These are phyloP conservation scores for Teratosphaeria viscida DNA, from an alignment of 2,329 filamentous ascomycete genomes.

Conservation along the genomic window DNA sequence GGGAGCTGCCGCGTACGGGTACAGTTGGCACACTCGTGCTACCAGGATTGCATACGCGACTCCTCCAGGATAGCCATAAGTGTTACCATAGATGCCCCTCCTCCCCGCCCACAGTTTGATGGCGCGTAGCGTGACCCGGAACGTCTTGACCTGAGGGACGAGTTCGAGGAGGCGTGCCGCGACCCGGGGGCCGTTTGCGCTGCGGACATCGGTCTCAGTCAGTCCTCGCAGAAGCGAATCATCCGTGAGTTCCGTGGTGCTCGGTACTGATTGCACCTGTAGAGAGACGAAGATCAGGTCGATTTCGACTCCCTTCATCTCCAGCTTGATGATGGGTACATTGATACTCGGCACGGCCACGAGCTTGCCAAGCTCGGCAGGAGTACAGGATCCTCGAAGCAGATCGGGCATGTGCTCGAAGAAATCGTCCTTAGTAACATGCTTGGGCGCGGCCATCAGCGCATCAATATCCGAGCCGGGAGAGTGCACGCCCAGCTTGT, in stretches of 20 bases:
- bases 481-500: conserved; percentile 83
- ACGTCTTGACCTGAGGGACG: conserved; percentile 82
- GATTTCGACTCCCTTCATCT: conserved; percentile 82
- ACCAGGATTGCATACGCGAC: conserved; percentile 98
- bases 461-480: conserved; percentile 98
- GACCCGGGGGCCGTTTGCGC: conserved; percentile 86
- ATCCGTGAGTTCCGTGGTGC: conserved; percentile 66
- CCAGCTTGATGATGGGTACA: conserved; percentile 95
- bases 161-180: conserved; percentile 84
- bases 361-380: conserved; percentile 73
- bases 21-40: conserved; percentile 88
- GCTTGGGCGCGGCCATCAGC: conserved; percentile 80
- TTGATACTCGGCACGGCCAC: conserved; percentile 80
- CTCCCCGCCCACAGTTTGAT: conserved; percentile 94
- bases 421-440: conserved; percentile 82
- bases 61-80: conserved; percentile 91
- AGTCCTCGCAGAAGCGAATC: conserved; percentile 76
- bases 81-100: conserved; percentile 89
- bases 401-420: conserved; percentile 79
- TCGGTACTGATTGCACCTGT: conserved; percentile 30
- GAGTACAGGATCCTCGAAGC: conserved; percentile 63
- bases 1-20: conserved; percentile 81
- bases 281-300: conserved; percentile 63
- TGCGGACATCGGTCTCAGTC: conserved; percentile 76
- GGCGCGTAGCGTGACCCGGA: conserved; percentile 76